Base-by-base conservation (phyloP, 305 asterid genomes). In the Rubia peregrina region DNA sequence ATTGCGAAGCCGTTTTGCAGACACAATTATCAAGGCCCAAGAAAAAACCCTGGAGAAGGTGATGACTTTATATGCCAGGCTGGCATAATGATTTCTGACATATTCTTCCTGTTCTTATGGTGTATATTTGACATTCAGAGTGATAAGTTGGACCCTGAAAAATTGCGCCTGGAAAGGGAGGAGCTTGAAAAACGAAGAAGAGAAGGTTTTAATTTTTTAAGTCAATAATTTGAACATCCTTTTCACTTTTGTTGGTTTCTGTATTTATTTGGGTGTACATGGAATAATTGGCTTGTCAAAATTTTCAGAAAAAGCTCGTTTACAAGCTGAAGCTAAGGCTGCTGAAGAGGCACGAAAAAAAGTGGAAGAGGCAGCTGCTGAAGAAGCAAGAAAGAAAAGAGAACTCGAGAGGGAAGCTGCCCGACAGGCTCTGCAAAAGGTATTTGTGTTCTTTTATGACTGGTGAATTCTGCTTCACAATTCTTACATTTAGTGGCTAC, bases 331-430 rank as follows among this genome's bases (percentile, higher is more conserved):
- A 81, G 95, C 95, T 30, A 88, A 85, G 77, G 95, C 91, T 75
- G 91, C 88, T 41, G 94, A 88, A 79, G 90, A 80, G 69, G 91
- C 91, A 43, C 78, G 87, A 26, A 90, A 74, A 76, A 84, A 73
- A 71, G 89, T 90, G 40, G 97, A 85, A 80, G 88, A 72, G 61
- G 89, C 81, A 73, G 91, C 95, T 69, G 94, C 84, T 38, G 89
- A 85, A 60, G 94, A 90, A 79, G 83, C 85, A 66, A 81, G 72
- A 77, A 81, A 83, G 80, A 80, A 84, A 78, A 82, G 85, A 82
- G 91, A 88, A 80, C 87, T 83, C 9, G 95, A 84, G 75, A 87
- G 97, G 79, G 97, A 90, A 85, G 92, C 92, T 8, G 96, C 96
- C 46, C 96, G 97, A 26, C 86, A 73, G 80, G 97, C 96, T 79